Evolutionary conservation across 2,329 filamentous ascomycete genomes (phyloP).

Genomic region (Calonectria pteridis): DNA sequence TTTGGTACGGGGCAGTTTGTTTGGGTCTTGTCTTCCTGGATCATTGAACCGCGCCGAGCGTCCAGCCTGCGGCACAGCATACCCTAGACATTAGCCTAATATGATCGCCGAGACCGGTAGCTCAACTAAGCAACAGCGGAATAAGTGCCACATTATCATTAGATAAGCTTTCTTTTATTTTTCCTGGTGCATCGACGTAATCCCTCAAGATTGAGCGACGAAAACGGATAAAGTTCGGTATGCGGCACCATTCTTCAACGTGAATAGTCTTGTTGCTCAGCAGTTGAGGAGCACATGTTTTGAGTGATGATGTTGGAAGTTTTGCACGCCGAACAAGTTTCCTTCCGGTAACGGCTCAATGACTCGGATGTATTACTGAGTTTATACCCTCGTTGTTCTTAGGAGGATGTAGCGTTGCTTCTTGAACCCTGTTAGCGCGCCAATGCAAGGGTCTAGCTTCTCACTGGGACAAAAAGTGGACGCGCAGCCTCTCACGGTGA

Average conservation of each 20-base stretch:
- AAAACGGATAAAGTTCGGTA: too few relatives aligned
- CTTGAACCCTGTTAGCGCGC: neutral
- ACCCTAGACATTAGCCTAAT: neutral
- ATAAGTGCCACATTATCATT: neutral
- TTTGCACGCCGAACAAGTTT: neutral
- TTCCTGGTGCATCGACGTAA: neutral
- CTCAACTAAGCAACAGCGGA: neutral
- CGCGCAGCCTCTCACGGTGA: neutral
- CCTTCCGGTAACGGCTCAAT: neutral
- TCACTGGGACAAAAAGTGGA: neutral
- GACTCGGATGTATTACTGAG: neutral
- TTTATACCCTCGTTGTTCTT: neutral
- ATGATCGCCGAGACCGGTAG: neutral
- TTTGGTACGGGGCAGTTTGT: neutral
- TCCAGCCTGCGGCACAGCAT: neutral
- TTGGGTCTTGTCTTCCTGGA: too few relatives aligned
- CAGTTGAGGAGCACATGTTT: too few relatives aligned
- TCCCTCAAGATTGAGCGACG: neutral
- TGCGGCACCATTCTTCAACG: neutral
- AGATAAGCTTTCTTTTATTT: neutral
- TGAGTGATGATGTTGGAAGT: fast-evolving
- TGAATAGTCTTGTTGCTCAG: neutral
- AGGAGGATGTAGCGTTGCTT: neutral
- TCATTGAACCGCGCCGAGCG: neutral
- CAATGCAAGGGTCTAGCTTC: neutral